A percentile compares a stretch with the other conserved stretches of the same genome.
These are phyloP conservation scores for Setaria italica DNA, from an alignment of 202 grass and related monocot species.

Conservation along the genomic window DNA sequence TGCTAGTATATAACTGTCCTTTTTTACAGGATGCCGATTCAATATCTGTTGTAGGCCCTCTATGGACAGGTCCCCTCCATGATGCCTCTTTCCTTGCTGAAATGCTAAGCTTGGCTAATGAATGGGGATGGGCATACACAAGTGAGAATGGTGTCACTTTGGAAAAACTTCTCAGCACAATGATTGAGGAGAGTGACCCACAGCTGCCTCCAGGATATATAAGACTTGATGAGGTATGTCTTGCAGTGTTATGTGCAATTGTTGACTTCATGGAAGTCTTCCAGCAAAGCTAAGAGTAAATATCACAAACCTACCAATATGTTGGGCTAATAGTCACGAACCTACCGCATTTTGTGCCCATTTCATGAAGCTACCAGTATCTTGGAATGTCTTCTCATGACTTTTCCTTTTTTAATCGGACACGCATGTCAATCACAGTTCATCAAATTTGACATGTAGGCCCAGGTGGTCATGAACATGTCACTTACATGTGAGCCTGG, in stretches of 20 bases:
- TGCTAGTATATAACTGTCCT: constrained; percentile 24
- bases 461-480: not conserved
- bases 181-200: constrained; percentile 86
- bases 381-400: not conserved
- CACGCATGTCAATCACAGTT: not conserved
- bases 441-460: not conserved
- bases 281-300: constrained; percentile 3
- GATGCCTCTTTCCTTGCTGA: constrained; percentile 64
- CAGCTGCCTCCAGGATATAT: constrained; percentile 86
- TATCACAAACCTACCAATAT: not conserved
- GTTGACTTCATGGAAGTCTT: not conserved
- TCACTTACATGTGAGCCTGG: not conserved
- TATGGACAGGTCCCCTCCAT: constrained; percentile 93
- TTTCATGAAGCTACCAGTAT: not conserved
- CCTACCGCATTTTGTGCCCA: not conserved
- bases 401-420: not conserved
- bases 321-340: not conserved
- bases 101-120: constrained; percentile 76
- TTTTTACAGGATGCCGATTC: constrained; percentile 58
- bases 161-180: constrained; percentile 79
- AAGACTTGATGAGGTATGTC: constrained; percentile 82
- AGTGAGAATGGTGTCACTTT: constrained; percentile 56
- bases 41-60: constrained; percentile 75
- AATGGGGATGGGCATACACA: constrained; percentile 84
- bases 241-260: not conserved